Percentiles rank a stretch among this genome's conserved stretches.
Conservation (phyloP, 331 rosid genomes). For the Rosa hybrid region DNA sequence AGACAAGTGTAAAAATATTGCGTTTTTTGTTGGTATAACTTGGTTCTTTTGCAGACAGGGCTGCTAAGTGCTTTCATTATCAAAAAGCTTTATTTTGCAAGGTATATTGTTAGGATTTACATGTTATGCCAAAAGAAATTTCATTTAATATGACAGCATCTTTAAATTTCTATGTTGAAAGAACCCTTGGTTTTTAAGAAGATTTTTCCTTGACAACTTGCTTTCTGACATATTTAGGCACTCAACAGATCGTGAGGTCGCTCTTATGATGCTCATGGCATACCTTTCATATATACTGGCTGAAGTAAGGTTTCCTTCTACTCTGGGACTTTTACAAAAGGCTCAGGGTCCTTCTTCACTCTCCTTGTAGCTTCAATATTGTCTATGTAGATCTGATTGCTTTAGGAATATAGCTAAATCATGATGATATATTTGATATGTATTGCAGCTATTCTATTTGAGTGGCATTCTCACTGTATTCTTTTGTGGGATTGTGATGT, state of each 20-base stretch:
- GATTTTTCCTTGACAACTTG: constrained; percentile 8
- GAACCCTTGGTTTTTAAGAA: not conserved
- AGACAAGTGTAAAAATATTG: not conserved
- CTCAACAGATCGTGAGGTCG: constrained; percentile 90
- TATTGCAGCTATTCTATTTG: constrained; percentile 73
- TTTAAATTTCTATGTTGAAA: not conserved
- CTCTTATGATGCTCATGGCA: constrained; percentile 93
- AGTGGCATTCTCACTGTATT: constrained; percentile 99
- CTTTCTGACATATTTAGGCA: constrained; percentile 53
- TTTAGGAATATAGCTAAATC: constrained; percentile 15
- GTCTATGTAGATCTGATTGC: not conserved
- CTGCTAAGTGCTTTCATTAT: constrained; percentile 76
- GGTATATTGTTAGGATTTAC: constrained; percentile 41
- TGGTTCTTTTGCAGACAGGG: constrained; percentile 60
- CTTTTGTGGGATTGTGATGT: constrained; percentile 98
- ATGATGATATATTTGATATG: constrained; percentile 25
- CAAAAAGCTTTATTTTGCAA: constrained; percentile 75
- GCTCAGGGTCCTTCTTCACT: constrained; percentile 7
- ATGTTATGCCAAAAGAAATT: not conserved
- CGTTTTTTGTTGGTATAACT: constrained; percentile 26
- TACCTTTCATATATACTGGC: constrained; percentile 89
- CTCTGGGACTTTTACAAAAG: not conserved
- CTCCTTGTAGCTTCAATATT: not conserved
- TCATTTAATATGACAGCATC: not conserved
- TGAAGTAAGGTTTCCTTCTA: constrained; percentile 54